Evolutionary conservation across 2,329 filamentous ascomycete genomes (phyloP), one percentile per base, ranked within the genome.

Genomic region (Calonectria pauciramosa): DNA sequence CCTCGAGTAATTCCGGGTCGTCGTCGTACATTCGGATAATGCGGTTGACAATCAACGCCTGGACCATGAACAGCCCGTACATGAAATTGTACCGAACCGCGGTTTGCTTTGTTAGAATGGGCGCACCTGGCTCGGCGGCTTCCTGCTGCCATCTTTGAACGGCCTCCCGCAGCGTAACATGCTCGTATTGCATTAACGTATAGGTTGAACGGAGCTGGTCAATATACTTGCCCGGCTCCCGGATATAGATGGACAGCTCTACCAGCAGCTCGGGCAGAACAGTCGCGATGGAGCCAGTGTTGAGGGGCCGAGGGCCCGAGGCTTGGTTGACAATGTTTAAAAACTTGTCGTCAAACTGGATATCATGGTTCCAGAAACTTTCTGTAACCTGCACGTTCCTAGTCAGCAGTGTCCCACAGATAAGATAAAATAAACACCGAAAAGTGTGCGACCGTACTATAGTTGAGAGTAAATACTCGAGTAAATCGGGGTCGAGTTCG

Each of bases 21-120:
- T 36, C 7, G 32, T 54, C 49, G 20, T 68, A 68, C n/a, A 68
- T 68, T 20, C 65, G 41, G 13, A 68, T 32, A 23, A 68, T 41
- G 28, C 65, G 65, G 32, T 68, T 68, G 65, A 68, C 65, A n/a
- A 68, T 68, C n/a, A 68, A 13, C 3, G 30, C 65, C 23, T 68
- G 65, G n/a, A 44, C 47, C 65, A 68, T 54, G 65, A 68, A 68
- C 7, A 68, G 26, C 11, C 65, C 65, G 16, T 68, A 68, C 26
- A 68, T 68, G 28, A 68, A 68, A 30, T 68, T 68, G 47, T 38
- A 68, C 20, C 65, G 65, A 1, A 68, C 41, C 3, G 26, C 41
- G 3, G 44, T 34, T n/a, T 49, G 60, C 18, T 34, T 65, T 2
- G 60, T 13, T 2, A 16, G 9, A 4, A 64, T 26, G 3, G 60